Evolutionary conservation across 2,329 filamentous ascomycete species (phyloP).

Genomic region (Scorias spongiosa): DNA sequence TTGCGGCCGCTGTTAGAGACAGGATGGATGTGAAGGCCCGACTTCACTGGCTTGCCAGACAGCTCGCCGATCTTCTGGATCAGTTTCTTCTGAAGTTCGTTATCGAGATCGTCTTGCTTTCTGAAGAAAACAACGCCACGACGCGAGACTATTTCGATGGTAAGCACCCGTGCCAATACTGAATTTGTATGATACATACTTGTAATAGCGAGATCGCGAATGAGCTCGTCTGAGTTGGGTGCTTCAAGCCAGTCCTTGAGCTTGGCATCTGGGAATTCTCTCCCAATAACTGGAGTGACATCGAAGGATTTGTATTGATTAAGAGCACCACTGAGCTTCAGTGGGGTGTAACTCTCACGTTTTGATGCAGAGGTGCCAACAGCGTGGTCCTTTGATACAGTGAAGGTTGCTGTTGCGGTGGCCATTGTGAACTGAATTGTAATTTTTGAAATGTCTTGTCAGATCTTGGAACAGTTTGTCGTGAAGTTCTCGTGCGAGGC

Average conservation of each 20-base stretch:
- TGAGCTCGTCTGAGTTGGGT: conserved; percentile 22
- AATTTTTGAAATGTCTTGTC: too few species aligned
- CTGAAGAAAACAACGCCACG: conserved; percentile 58
- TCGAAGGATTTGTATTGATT: conserved; percentile 33
- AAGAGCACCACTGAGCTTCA: conserved; percentile 26
- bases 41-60: conserved; percentile 41
- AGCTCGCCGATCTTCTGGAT: conserved; percentile 45
- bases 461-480: too few species aligned
- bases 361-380: not conserved
- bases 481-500: too few species aligned
- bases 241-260: conserved; percentile 21
- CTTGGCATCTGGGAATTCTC: conserved; percentile 28
- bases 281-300: conserved; percentile 36
- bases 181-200: conserved; percentile 26
- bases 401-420: not conserved
- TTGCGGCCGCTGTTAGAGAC: conserved; percentile 40
- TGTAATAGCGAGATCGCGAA: conserved; percentile 37
- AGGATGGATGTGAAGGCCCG: conserved; percentile 46
- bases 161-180: not conserved
- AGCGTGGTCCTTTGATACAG: not conserved
- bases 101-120: conserved; percentile 43
- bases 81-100: conserved; percentile 49
- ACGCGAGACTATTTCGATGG: conserved; percentile 39
- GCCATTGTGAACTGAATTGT: not conserved
- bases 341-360: conserved; percentile 6